Evolutionary conservation across 495 filamentous ascomycete genomes (phyloP), one percentile per base, ranked within the genome.

Genomic region (Hamigera avellanea): DNA sequence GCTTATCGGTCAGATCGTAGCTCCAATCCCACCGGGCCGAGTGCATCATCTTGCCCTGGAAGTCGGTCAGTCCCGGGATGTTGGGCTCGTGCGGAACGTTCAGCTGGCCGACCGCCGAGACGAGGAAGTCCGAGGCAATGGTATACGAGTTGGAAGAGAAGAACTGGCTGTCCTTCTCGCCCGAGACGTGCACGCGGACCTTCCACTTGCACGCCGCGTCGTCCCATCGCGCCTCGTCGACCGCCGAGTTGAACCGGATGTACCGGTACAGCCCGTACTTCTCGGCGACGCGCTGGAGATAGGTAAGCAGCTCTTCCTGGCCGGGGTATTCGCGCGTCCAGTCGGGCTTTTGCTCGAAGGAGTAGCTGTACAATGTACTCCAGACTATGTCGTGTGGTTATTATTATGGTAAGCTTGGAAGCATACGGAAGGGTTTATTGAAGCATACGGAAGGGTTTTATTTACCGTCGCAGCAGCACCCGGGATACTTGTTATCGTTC

Each of bases 271-370:
- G 71, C 1, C 70, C 67, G 47, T 65, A 79, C 44, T 72, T 76
- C 44, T 77, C 57, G 9, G 78, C 76, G 0, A 76, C 64, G 2
- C 57, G 43, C 21, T 66, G 57, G 4, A 83, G 64, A 42, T 83
- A 81, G 39, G 37, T 55, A 33, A 69, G 63, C 17, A 81, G 74
- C 47, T 81, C 79, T 32, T 66, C 63, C 36, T 79, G 76, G 0
- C 76, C 75, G 0, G 78, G 71, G 44, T 80, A 81, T 26, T 79
- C 68, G 19, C 70, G 56, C 3, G 73, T 69, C 78, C 80, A 83
- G 46, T 69, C 53, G 8, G 74, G 61, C 18, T 77, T 78, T 9
- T 78, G 76, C 19, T 76, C 78, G 42, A 81, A 83, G 3, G 73
- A 72, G 46, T 74, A 81, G 40, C 74, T 78, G 52, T 82, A 84